Evolutionary conservation across 2,329 filamentous ascomycete species (phyloP), one percentile per base, ranked within the genome.

Genomic region (Apiospora pterosperma): DNA sequence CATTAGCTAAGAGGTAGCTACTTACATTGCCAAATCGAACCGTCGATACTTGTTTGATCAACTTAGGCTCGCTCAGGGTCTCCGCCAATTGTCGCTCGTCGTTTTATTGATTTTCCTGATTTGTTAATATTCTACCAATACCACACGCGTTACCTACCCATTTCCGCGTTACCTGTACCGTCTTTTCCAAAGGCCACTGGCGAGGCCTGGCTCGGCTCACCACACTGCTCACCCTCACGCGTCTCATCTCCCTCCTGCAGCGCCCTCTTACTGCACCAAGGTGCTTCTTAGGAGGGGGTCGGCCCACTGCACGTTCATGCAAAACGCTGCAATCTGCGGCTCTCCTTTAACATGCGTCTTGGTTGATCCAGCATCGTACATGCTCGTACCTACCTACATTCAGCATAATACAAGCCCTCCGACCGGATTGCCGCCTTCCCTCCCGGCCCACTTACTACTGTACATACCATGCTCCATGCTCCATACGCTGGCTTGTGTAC

Each of bases 241-340:
- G 59, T 25, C 59, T 60, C 21, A 21, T 41, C 36, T 41, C 34
- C 16, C 34, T 38, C 59, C 59, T 61, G 59, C 36, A 41, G 59
- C 59, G 38, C 23, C 21, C 8, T 60, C 36, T 25, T 23, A 38
- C 59, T 39, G 59, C 59, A 41, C 59, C 36, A 25, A 55, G 48
- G 25, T 55, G 48, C 48, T 55, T n/a, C 28, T 55, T 8, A 55
- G 48, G 48, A 55, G 34, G 48, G 48, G 48, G 48, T 25, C 36
- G 59, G 59, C 31, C 59, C 59, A 61, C 59, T 61, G 59, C 59
- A 19, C 59, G 59, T 41, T 61, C 59, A 61, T 61, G 59, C 59
- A 61, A 61, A 61, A 61, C 36, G 39, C 36, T 41, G 36, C 59
- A 25, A 41, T 36, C 59, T 61, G 59, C 59, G 41, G 59, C 59